Evolutionary conservation across 305 asterid genomes (phyloP).

Genomic region (Salvia sclarea): DNA sequence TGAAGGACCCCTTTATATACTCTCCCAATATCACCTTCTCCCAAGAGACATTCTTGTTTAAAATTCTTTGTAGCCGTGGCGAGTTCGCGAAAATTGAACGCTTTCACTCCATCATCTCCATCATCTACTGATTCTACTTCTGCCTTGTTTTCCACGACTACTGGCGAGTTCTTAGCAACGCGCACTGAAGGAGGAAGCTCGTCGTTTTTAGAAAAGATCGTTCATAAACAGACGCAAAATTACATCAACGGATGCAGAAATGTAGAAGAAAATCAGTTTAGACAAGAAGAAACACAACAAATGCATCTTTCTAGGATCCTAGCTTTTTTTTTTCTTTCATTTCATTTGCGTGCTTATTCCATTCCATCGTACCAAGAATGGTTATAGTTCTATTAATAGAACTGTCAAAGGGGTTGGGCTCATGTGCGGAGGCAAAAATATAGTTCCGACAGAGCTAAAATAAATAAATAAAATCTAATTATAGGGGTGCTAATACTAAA

Average conservation of each 20-base stretch:
- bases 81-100: constrained; percentile 55
- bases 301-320: too few species aligned
- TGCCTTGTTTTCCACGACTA: constrained; percentile 14
- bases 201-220: too few species aligned
- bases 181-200: constrained; percentile 25
- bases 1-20: constrained; percentile 46
- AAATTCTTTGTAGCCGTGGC: constrained; percentile 57
- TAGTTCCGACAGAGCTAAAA: too few species aligned
- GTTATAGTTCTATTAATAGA: too few species aligned
- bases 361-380: too few species aligned
- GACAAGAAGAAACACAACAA: neutral
- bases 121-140: constrained; percentile 28
- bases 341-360: too few species aligned
- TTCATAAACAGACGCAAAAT: neutral
- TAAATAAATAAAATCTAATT: too few species aligned
- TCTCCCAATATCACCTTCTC: constrained; percentile 55
- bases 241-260: constrained; percentile 6
- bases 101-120: constrained; percentile 28
- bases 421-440: too few species aligned
- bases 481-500: too few species aligned
- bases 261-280: neutral
- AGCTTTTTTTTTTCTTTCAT: too few species aligned
- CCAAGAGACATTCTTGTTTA: constrained; percentile 43
- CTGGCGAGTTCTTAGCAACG: constrained; percentile 19
- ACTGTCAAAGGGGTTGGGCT: too few species aligned